A percentile compares a stretch with the other conserved stretches of the same genome.
Conservation (phyloP, 2,329 filamentous ascomycete species). For the Penicillium digitatum region DNA sequence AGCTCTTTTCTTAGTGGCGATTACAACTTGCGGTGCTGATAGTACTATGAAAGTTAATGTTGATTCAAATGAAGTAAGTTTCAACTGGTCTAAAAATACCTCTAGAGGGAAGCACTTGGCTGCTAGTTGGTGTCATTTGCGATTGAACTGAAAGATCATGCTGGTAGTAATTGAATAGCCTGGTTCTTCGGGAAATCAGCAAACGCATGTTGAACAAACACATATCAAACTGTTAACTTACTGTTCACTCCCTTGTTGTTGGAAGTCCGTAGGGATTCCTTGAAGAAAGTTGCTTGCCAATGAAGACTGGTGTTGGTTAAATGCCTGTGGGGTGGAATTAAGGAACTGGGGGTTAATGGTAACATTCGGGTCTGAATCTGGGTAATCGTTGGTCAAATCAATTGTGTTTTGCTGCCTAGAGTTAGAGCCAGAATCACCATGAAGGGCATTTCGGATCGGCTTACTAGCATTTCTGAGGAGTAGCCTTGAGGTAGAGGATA, state of each 20-base stretch:
- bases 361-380: slow-evolving; percentile 19
- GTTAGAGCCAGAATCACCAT: slow-evolving; percentile 11
- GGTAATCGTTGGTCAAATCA: slow-evolving; percentile 32
- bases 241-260: slow-evolving; percentile 28
- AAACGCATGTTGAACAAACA: not conserved
- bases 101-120: not conserved
- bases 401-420: slow-evolving; percentile 24
- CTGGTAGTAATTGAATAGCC: slow-evolving; percentile 28
- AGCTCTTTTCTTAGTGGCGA: slow-evolving; percentile 16
- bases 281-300: slow-evolving; percentile 30
- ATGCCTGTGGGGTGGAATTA: slow-evolving; percentile 23
- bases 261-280: slow-evolving; percentile 26
- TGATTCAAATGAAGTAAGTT: not conserved
- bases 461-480: slow-evolving; percentile 26
- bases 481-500: slow-evolving; percentile 29
- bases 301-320: slow-evolving; percentile 21
- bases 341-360: slow-evolving; percentile 43
- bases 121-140: slow-evolving; percentile 8
- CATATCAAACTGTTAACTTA: slow-evolving; percentile 10
- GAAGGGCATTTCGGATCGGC: not conserved
- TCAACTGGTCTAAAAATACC: not conserved
- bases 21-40: slow-evolving; percentile 10
- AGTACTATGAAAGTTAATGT: not conserved
- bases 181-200: slow-evolving; percentile 1
- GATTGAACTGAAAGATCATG: slow-evolving; percentile 27